Evolutionary conservation across 208 protist genomes (phyloP).

Genomic region (Wallacemonas sp.): DNA sequence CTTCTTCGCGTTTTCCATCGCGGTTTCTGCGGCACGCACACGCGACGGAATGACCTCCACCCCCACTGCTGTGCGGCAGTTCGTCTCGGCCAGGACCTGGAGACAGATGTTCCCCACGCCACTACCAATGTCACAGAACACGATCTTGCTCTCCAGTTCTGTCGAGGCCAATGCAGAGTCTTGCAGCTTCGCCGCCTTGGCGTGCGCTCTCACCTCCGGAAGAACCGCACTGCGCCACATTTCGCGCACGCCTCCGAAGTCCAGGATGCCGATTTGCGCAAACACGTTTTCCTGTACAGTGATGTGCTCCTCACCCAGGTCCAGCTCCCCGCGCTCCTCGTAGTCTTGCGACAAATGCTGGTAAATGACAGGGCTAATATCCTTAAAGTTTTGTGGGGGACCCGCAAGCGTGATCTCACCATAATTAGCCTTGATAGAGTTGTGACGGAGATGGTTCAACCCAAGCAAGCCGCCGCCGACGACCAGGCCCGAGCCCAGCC

Average conservation of each 20-base stretch:
- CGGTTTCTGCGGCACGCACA: constrained; percentile 38
- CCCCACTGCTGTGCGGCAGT: constrained; percentile 65
- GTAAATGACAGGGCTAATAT: constrained; percentile 51
- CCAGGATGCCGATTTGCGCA: constrained; percentile 73
- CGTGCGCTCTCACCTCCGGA: constrained; percentile 24
- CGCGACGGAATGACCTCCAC: constrained; percentile 79
- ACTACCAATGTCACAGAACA: constrained; percentile 89
- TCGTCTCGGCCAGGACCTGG: constrained; percentile 76
- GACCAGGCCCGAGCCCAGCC: constrained; percentile 23
- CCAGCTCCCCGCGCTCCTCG: constrained; percentile 54
- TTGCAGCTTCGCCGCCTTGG: constrained; percentile 11
- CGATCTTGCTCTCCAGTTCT: constrained; percentile 43
- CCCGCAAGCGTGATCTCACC: constrained; percentile 25
- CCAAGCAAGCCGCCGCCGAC: constrained; percentile 38
- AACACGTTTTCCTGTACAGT: constrained; percentile 78
- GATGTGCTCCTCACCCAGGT: constrained; percentile 60
- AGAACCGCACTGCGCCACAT: constrained; percentile 73
- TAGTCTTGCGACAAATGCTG: constrained; percentile 53
- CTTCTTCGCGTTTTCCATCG: constrained; percentile 41
- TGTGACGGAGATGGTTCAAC: constrained; percentile 44
- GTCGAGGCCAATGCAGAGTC: constrained; percentile 17
- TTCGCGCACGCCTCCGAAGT: constrained; percentile 64
- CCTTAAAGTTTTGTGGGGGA: constrained; percentile 42
- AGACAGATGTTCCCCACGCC: constrained; percentile 81
- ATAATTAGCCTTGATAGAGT: constrained; percentile 52